phyloP scores from a whole-genome alignment of 129 eudicot species.

The Mikania micrantha region DNA sequence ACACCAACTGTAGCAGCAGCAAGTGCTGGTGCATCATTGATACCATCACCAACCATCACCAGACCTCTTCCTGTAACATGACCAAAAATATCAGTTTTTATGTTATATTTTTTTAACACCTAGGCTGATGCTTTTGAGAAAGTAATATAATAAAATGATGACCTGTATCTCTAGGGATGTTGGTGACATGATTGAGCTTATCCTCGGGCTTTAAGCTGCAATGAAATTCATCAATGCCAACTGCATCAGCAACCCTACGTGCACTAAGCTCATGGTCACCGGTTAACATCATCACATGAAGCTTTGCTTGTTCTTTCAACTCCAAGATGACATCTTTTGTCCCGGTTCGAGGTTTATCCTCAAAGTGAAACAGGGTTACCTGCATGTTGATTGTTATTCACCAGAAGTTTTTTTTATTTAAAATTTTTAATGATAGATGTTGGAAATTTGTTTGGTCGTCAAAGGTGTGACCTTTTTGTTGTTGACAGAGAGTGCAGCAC shows the following conservation, averaged over 20 bases:
- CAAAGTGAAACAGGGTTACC: conserved; percentile 94
- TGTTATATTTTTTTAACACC: background rate
- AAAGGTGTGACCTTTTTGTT: conserved; percentile 56
- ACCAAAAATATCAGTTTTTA: background rate
- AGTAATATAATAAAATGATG: background rate
- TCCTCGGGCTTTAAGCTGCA: conserved; percentile 93
- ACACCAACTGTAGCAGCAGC: conserved; percentile 96
- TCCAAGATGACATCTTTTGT: conserved; percentile 60
- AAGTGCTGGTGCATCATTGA: conserved; percentile 97
- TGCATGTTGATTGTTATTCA: conserved; percentile 22
- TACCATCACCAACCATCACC: conserved; percentile 99
- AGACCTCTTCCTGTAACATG: conserved; percentile 72
- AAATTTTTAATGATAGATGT: background rate
- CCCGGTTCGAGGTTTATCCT: conserved; percentile 80
- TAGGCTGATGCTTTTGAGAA: background rate
- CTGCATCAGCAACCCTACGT: conserved; percentile 79
- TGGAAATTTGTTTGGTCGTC: background rate
- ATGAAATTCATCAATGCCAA: conserved; percentile 80
- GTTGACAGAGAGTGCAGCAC: conserved; percentile 89
- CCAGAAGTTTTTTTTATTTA: background rate
- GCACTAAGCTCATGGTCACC: conserved; percentile 99
- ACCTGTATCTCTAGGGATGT: conserved; percentile 86
- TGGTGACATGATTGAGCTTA: conserved; percentile 85
- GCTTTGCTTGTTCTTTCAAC: conserved; percentile 63
- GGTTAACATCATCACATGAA: conserved; percentile 93